phyloP scores from a whole-genome alignment of 176 grass and related monocot species.

The Melocanna baccifera region DNA sequence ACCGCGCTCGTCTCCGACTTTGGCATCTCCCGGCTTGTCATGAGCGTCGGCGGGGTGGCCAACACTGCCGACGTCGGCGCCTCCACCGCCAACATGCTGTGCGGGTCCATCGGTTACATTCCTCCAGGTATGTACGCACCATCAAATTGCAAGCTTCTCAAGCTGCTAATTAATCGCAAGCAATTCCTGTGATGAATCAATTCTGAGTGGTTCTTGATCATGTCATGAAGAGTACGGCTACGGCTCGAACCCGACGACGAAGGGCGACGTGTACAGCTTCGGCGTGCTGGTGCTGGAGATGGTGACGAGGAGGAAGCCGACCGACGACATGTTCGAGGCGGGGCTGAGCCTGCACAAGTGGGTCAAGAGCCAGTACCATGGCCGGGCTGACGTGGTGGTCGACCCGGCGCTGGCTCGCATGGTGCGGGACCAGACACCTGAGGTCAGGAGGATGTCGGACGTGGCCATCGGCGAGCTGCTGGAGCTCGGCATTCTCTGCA shows the following conservation, averaged over 20 bases:
- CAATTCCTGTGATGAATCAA: background rate
- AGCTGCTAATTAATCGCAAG: background rate
- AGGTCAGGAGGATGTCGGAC: conserved; percentile 76
- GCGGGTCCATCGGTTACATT: conserved; percentile 91
- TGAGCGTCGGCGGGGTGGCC: conserved; percentile 41
- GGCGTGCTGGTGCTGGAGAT: conserved; percentile 74
- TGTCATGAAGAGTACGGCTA: conserved; percentile 74
- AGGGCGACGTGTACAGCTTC: conserved; percentile 94
- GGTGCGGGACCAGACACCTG: conserved; percentile 53
- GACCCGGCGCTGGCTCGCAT: conserved; percentile 37
- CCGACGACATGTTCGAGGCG: conserved; percentile 69
- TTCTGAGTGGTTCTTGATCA: background rate
- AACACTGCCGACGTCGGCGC: conserved; percentile 53
- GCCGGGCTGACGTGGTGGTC: conserved; percentile 41
- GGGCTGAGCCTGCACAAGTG: conserved; percentile 70
- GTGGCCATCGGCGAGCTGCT: conserved; percentile 76
- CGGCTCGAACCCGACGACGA: conserved; percentile 64
- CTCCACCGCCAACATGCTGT: conserved; percentile 81
- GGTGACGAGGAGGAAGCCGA: conserved; percentile 65
- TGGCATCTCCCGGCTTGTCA: conserved; percentile 70
- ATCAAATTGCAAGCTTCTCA: background rate
- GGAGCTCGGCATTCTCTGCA: conserved; percentile 79
- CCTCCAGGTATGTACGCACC: conserved; percentile 52
- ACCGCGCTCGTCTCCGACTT: conserved; percentile 94
- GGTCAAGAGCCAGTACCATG: conserved; percentile 67